Base-by-base conservation (phyloP, 2,329 filamentous ascomycete genomes). In the Venturia oleaginea region DNA sequence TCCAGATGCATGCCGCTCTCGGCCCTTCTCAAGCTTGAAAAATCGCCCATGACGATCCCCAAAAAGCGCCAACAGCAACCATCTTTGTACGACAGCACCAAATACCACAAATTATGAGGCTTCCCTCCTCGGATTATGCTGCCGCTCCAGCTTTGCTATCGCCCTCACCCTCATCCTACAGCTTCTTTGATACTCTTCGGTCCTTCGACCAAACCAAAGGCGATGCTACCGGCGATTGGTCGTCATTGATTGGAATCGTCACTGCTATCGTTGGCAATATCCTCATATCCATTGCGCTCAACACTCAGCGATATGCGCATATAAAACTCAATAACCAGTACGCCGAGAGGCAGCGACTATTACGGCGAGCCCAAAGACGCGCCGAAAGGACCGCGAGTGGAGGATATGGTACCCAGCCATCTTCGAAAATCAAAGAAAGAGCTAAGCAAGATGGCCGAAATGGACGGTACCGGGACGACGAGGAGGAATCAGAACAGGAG, bases 221-320 rank as follows among this genome's bases (percentile, higher is more conserved):
- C 51, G 51, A 57, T 57, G 51, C 24, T 57, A 40, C 62, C 3
- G 62, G 38, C n/a, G 62, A 63, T 37, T 64, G 63, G 63, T 64
- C 63, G 55, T 48, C 37, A 40, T 40, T 97, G 63, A 97, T 99
- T 72, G 94, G 94, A 70, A 97, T 99, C 71, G 77, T 93, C 63
- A 96, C 92, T 2, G 92, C 94, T 61, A 95, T 99, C 71, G 83
- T 89, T 62, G 94, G 94, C 64, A 99, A 99, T 72, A 80, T 97
- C 40, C 83, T 99, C 63, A 97, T 99, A 69, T 96, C 93, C 0
- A 86, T 99, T 67, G 94, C 94, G 15, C 84, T 99, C 67, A 99
- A 99, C 73, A 93, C 95, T 61, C 94, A 99, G 76, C 86, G 94
- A 68, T 97, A 97, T 74, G 93, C 94, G 40, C 94, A 99, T 73